Evolutionary conservation across 2,329 filamentous ascomycete species (phyloP), one percentile per base, ranked within the genome.

Genomic region (Ceratocystis alfenasii): DNA sequence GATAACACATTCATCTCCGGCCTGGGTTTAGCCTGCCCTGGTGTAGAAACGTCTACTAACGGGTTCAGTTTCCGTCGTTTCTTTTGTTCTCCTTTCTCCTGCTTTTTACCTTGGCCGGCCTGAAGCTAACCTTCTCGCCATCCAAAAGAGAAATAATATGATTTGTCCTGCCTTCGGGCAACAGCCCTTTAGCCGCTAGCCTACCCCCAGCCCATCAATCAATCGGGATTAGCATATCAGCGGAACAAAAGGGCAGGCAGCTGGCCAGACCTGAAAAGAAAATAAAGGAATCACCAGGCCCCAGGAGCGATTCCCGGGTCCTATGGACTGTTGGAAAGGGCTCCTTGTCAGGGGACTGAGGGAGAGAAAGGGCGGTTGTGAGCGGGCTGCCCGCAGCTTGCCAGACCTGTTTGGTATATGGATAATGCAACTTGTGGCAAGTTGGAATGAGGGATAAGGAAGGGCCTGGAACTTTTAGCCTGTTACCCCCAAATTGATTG

Each of bases 11-110:
- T 25, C 48, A 53, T 15, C 48, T 28, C 22, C 48, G 12, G 17
- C 48, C 25, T 15, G 12, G 36, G 48, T 4, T 25, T 53, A n/a
- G 48, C 22, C 22, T 12, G 48, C 8, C 48, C 20, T 50, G 7
- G n/a, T 20, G 1, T 17, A 15, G 48, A 53, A 59, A 30, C 55
- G 7, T 8, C 55, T n/a, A 59, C 6, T 3, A 20, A 7, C 5
- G 3, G 28, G 17, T 20, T 59, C 15, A 8, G 20, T 30, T 6
- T 57, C 53, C 10, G 12, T 30, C 12, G 10, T 57, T 33, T 33
- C 28, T 33, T 59, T 20, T n/a, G 55, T 36, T 59, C 55, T 59
- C 55, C 55, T 59, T 30, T 59, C 55, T 59, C 55, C 55, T 59
- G 28, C 53, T 59, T 33, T 57, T 25, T 53, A 10, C 20, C 22